Evolutionary conservation across 2,329 filamentous ascomycete genomes (phyloP).

Genomic region (Chaetothyriales sp.): DNA sequence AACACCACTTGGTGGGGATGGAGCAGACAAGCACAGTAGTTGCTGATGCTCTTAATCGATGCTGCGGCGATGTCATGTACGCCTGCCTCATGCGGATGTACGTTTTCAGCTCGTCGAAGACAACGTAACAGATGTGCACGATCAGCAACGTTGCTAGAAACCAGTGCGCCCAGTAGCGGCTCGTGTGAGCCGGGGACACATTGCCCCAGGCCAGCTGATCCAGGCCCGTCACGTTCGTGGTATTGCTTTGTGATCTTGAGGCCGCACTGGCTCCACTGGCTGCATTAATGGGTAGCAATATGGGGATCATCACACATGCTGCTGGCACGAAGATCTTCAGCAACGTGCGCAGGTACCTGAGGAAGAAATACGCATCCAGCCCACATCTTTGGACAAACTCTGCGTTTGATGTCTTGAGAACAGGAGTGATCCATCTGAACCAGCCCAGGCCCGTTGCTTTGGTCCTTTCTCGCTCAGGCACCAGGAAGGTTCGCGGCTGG

Average conservation of each 20-base stretch:
- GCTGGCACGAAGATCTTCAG: slow-evolving; percentile 86
- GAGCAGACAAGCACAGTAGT: slow-evolving; percentile 88
- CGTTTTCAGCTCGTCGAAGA: slow-evolving; percentile 69
- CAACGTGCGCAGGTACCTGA: slow-evolving; percentile 74
- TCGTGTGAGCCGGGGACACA: slow-evolving; percentile 48
- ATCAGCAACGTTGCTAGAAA: slow-evolving; percentile 64
- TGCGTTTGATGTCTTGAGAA: slow-evolving; percentile 55
- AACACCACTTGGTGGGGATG: slow-evolving; percentile 84
- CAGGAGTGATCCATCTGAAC: slow-evolving; percentile 38
- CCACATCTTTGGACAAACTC: slow-evolving; percentile 92
- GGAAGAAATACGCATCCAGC: slow-evolving; percentile 91
- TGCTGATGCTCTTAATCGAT: slow-evolving; percentile 80
- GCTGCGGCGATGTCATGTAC: slow-evolving; percentile 85
- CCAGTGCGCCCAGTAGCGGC: slow-evolving; percentile 71
- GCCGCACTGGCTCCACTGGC: slow-evolving; percentile 44
- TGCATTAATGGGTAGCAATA: slow-evolving; percentile 73
- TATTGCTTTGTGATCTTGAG: slow-evolving; percentile 21
- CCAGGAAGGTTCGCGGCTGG: slow-evolving; percentile 72
- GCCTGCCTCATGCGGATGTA: slow-evolving; percentile 91
- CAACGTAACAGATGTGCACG: slow-evolving; percentile 70
- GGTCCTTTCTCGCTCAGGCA: slow-evolving; percentile 70
- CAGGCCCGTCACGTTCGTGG: slow-evolving; percentile 46
- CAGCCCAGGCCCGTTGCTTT: slow-evolving; percentile 51
- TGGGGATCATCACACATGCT: slow-evolving; percentile 60
- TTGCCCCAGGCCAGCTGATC: slow-evolving; percentile 83